A percentile compares a stretch with the other conserved stretches of the same genome.
Conservation (phyloP, 2,329 filamentous ascomycete species). For the Lasiodiplodia gonubiensis region DNA sequence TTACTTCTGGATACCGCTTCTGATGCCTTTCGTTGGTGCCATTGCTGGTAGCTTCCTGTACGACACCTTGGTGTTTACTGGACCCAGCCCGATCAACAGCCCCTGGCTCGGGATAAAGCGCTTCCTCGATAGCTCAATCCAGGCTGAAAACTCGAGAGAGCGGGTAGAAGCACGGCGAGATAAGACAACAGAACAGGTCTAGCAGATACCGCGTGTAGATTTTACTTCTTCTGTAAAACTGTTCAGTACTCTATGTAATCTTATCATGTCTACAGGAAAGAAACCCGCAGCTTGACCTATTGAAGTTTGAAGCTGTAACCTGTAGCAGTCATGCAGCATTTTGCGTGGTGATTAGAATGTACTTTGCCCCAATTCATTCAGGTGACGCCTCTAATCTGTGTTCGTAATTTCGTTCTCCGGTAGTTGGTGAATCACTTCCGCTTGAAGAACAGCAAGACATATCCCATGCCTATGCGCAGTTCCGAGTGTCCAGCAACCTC, state of each 20-base stretch:
- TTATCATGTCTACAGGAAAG: neutral
- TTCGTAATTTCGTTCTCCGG: too few relatives aligned
- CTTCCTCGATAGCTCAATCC: neutral
- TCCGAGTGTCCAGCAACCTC: neutral
- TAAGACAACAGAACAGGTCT: neutral
- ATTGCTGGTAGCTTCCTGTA: constrained; percentile 70
- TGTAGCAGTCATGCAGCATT: too few relatives aligned
- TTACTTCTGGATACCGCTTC: constrained; percentile 70
- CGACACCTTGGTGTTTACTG: constrained; percentile 71
- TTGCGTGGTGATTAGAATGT: too few relatives aligned
- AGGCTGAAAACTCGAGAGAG: neutral
- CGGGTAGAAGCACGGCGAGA: neutral
- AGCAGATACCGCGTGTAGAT: neutral
- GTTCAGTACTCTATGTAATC: neutral
- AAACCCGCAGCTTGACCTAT: too few relatives aligned
- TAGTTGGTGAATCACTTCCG: neutral
- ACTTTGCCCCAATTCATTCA: too few relatives aligned
- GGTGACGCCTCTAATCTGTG: too few relatives aligned
- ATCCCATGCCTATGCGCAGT: neutral
- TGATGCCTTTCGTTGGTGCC: constrained; percentile 68
- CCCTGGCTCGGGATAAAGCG: constrained; percentile 61
- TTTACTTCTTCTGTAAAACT: too few relatives aligned
- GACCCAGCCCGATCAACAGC: constrained; percentile 72
- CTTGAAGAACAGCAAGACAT: constrained; percentile 18
- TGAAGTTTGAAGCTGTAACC: too few relatives aligned